Base-by-base conservation (phyloP, 1,284 basidiomycete genomes). In the Cryptococcus jaspeensis region DNA sequence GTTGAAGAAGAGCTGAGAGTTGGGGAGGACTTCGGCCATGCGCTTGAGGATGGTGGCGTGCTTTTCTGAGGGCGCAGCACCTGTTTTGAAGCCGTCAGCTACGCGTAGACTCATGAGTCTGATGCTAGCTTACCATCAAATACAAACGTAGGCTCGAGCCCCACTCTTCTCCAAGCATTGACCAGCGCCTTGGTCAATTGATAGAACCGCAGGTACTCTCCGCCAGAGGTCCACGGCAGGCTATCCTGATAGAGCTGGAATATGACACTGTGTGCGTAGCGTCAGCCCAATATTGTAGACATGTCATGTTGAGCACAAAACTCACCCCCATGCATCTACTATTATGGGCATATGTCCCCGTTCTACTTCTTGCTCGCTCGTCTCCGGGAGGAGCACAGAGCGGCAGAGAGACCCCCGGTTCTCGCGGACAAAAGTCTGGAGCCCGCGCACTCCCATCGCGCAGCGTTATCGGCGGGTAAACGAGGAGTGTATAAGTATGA, bases 281-380 rank as follows among this genome's bases (percentile, higher is more conserved):
- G 9, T n/a, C 45, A 20, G 40, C 43, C 28, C 22, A n/a, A 49
- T 38, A 42, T 50, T 13, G 37, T 43, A 40, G 15, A 18, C n/a
- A 23, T 4, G 9, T 40, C 25, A 35, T 32, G 22, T 5, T 16
- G 38, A 49, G 37, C 18, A 11, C 1, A 43, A 28, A 13, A 84
- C 90, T 85, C 74, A 92, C 90, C 90, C 90, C 89, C 88, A 91
- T 43, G 85, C 89, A 78, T 94, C 91, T 40, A 93, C 83, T 2
- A 93, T 85, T 59, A 92, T 79, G 11, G 79, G 65, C 41, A 61
- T 59, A 16, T 59, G 52, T n/a, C 55, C 56, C 53, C 64, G 54
- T 1, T 56, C 50, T 18, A 53, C 55, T 2, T 58, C 57, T 28
- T 40, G 60, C 25, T 32, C 25, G 20, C 50, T 46, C 8, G 42